Evolutionary conservation across 176 grass and related monocot genomes (phyloP), one percentile per base, ranked within the genome.

Genomic region (Paspalum notatum): DNA sequence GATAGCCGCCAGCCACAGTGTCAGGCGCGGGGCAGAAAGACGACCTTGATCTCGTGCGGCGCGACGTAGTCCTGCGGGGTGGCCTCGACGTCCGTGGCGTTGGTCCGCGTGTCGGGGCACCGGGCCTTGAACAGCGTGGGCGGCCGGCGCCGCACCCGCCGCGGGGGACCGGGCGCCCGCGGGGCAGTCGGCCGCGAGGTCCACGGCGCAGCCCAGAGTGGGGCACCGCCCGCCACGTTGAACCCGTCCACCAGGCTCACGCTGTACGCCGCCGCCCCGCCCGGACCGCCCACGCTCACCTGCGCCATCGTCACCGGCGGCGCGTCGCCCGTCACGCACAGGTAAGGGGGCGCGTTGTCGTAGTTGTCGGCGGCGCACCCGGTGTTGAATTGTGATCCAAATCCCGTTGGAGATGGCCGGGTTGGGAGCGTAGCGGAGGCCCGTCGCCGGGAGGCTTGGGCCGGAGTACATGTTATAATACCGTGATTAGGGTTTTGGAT

Each of bases 171-270:
- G n/a, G 7, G 67, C 66, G 9, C 21, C 11, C 0, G 10, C 20
- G 11, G 88, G 83, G 73, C 83, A 82, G 15, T 20, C 73, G 4
- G 40, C 43, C 18, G 57, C 49, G 3, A 90, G 57, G 79, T 90
- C 83, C n/a, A n/a, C n/a, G n/a, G n/a, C n/a, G n/a, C n/a, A n/a
- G n/a, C n/a, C n/a, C n/a, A n/a, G n/a, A n/a, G n/a, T n/a, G n/a
- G n/a, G n/a, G n/a, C 59, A 90, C 63, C 26, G 61, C 46, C 22
- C 5, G 88, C 74, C 66, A 86, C 67, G 84, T 90, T 90, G 83
- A 90, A 90, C 58, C 83, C 83, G 74, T 90, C 78, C 10, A 86
- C 74, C 47, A 90, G 79, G 84, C 83, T 86, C 47, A 90, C 71
- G 78, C 73, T 82, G 88, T 90, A 90, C 71, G 15, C 43, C 40